phyloP scores from a whole-genome alignment of 2,329 filamentous ascomycete species.

The Aspergillus fumigatus region DNA sequence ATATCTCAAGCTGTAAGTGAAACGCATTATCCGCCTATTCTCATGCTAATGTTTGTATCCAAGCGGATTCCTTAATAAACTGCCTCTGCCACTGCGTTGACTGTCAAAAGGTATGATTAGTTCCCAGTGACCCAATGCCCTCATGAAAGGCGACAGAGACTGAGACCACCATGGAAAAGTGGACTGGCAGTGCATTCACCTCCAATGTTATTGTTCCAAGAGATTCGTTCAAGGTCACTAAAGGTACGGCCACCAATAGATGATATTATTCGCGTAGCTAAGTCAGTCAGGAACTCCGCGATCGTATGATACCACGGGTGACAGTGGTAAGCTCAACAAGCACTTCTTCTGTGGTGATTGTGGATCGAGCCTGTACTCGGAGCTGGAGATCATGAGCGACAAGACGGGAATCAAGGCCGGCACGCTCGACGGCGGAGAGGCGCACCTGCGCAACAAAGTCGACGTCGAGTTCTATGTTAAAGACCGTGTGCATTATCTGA shows the following conservation, averaged over 20 bases:
- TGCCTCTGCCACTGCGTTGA: conserved; percentile 52
- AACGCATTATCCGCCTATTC: neutral
- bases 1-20: conserved; percentile 23
- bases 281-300: conserved; percentile 41
- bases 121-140: neutral
- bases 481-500: conserved; percentile 46
- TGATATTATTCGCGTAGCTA: neutral
- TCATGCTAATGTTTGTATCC: neutral
- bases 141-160: neutral
- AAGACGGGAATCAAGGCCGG: conserved; percentile 50
- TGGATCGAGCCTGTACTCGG: conserved; percentile 49
- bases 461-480: conserved; percentile 52
- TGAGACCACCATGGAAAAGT: conserved; percentile 28
- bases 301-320: conserved; percentile 45
- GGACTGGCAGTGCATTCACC: conserved; percentile 52
- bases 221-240: conserved; percentile 45
- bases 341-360: conserved; percentile 54
- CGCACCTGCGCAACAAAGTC: conserved; percentile 41
- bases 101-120: conserved; percentile 48
- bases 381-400: conserved; percentile 52
- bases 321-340: conserved; percentile 51
- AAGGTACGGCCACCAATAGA: conserved; percentile 32
- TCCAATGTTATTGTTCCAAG: conserved; percentile 51
- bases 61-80: conserved; percentile 40
- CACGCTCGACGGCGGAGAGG: conserved; percentile 46